Percentiles rank a stretch among this genome's conserved stretches.
phyloP scores from a whole-genome alignment of 257 asterid genomes.

The Primulina huaijiensis region DNA sequence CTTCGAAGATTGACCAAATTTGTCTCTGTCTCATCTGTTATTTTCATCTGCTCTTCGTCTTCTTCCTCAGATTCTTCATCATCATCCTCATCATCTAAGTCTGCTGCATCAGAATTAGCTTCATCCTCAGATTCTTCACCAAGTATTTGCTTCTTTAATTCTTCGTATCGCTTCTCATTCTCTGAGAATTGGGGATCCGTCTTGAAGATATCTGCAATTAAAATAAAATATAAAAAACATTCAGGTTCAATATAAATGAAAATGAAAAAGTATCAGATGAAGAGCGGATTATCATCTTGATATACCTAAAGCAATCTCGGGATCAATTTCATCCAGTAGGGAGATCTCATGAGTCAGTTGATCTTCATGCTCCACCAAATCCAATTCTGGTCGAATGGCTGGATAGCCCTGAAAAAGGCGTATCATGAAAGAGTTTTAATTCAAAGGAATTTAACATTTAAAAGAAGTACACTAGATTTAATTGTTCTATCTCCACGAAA shows the following conservation, averaged over 20 bases:
- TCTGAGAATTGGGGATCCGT: conserved; percentile 79
- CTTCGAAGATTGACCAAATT: conserved; percentile 81
- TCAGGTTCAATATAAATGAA: conserved; percentile 13
- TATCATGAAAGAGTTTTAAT: conserved; percentile 13
- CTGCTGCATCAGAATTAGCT: conserved; percentile 57
- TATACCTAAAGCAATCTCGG: conserved; percentile 71
- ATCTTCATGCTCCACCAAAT: conserved; percentile 90
- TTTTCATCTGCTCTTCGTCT: conserved; percentile 77
- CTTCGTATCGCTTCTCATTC: conserved; percentile 80
- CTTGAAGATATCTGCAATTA: conserved; percentile 65
- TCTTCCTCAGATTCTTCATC: conserved; percentile 73
- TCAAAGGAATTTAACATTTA: neutral
- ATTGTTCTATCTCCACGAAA: neutral
- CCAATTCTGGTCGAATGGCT: conserved; percentile 84
- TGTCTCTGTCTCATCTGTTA: conserved; percentile 88
- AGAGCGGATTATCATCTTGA: neutral
- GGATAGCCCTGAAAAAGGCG: conserved; percentile 60
- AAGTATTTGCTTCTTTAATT: conserved; percentile 72
- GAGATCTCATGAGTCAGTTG: conserved; percentile 91
- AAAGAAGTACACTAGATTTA: neutral
- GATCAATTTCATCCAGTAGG: conserved; percentile 67
- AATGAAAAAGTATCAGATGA: conserved; percentile 14
- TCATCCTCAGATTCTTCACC: conserved; percentile 91
- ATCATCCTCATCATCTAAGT: conserved; percentile 53
- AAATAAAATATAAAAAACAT: conserved; percentile 12